Conservation (phyloP, 805 yeast genomes). For the Metschnikowia hibisci region DNA sequence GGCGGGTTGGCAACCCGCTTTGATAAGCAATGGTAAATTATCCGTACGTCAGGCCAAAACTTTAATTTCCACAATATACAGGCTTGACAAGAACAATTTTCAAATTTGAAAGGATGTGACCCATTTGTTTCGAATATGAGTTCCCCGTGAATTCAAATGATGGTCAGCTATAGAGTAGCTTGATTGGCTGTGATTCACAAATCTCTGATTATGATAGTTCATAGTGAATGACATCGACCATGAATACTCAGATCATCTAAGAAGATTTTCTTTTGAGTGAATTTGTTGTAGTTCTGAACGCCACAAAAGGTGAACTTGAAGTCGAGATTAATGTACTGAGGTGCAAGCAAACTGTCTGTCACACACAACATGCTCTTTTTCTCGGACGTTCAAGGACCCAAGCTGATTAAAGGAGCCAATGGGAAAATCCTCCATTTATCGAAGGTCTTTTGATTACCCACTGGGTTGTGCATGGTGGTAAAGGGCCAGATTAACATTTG, state of each 20-base stretch:
- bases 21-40: too few species aligned
- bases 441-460: constrained; percentile 18
- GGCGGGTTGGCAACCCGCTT: too few species aligned
- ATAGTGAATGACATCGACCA: too few species aligned
- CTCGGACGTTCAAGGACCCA: constrained; percentile 13
- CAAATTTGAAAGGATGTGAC: too few species aligned
- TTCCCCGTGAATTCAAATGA: too few species aligned
- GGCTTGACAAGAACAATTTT: too few species aligned
- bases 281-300: constrained; percentile 6
- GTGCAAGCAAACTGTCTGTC: constrained; percentile 22
- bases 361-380: constrained; percentile 23
- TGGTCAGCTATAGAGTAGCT: too few species aligned
- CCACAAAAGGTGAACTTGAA: constrained; percentile 20
- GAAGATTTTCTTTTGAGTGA: background rate
- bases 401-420: constrained; percentile 22
- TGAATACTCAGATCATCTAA: background rate
- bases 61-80: too few species aligned
- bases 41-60: too few species aligned
- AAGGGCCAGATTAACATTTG: constrained; percentile 25
- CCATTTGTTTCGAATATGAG: too few species aligned
- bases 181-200: too few species aligned
- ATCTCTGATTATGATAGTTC: too few species aligned
- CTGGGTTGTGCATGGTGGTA: constrained; percentile 24
- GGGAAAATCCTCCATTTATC: constrained; percentile 18
- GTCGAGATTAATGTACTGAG: constrained; percentile 11